phyloP scores from a whole-genome alignment of 345 rosid genomes.

The Eucalyptus polyanthemos region DNA sequence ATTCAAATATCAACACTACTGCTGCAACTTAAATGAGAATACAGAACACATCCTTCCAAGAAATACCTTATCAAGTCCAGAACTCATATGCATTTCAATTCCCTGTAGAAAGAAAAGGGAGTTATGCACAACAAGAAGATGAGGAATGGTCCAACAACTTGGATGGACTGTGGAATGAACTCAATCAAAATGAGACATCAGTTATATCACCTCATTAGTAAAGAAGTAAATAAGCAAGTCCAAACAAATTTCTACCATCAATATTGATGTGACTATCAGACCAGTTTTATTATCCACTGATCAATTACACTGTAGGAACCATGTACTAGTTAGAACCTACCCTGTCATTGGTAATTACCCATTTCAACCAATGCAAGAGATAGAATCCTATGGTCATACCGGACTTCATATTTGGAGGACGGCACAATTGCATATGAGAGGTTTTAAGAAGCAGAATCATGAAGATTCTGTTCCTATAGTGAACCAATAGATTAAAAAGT shows the following conservation, averaged over 20 bases:
- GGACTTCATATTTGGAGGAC: background rate
- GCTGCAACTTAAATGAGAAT: background rate
- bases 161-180: background rate
- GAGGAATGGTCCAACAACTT: background rate
- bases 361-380: background rate
- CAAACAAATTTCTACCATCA: background rate
- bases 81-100: conserved; percentile 77
- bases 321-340: background rate
- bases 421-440: background rate
- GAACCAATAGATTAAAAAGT: background rate
- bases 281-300: background rate
- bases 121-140: background rate
- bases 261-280: background rate
- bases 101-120: conserved; percentile 37
- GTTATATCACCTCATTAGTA: background rate
- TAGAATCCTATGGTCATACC: background rate
- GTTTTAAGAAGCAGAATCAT: background rate
- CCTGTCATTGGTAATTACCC: background rate
- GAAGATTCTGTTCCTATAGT: background rate
- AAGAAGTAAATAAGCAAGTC: background rate
- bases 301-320: background rate
- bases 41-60: background rate
- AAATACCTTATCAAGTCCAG: conserved; percentile 81
- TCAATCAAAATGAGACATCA: background rate
- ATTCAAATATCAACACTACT: background rate